These are phyloP conservation scores for Elongisporangium anandrum DNA, from an alignment of 352 stramenopile species.

Conservation along the genomic window DNA sequence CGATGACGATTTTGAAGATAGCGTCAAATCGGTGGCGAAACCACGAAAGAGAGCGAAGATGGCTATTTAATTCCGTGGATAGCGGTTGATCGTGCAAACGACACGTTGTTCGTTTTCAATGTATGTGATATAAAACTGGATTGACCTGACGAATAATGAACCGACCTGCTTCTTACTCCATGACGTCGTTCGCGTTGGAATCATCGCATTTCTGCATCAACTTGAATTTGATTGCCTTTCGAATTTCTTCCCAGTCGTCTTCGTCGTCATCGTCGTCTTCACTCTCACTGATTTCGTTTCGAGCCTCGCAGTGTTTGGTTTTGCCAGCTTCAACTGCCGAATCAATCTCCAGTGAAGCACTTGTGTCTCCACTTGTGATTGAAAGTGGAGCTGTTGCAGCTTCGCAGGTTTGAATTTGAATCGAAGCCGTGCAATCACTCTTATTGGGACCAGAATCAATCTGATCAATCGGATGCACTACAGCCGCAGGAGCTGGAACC, in stretches of 20 bases:
- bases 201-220: neutral
- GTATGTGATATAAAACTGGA: neutral
- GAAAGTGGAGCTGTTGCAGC: neutral
- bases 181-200: neutral
- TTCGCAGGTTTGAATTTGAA: neutral
- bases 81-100: neutral
- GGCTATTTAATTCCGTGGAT: neutral
- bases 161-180: neutral
- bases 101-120: neutral
- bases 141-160: neutral
- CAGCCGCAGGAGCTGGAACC: neutral
- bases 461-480: neutral
- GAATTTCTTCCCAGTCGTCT: slow-evolving; percentile 32
- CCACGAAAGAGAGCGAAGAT: neutral
- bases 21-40: neutral
- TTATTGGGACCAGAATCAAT: neutral
- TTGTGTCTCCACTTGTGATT: neutral
- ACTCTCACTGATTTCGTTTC: slow-evolving; percentile 1
- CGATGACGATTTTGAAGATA: neutral
- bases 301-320: neutral
- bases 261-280: slow-evolving; percentile 12
- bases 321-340: neutral
- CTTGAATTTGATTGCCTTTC: slow-evolving; percentile 24
- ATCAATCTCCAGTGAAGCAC: slow-evolving; percentile 3
- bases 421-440: neutral